phyloP scores from a whole-genome alignment of 2,329 filamentous ascomycete genomes.

The Ceratocystis variospora region DNA sequence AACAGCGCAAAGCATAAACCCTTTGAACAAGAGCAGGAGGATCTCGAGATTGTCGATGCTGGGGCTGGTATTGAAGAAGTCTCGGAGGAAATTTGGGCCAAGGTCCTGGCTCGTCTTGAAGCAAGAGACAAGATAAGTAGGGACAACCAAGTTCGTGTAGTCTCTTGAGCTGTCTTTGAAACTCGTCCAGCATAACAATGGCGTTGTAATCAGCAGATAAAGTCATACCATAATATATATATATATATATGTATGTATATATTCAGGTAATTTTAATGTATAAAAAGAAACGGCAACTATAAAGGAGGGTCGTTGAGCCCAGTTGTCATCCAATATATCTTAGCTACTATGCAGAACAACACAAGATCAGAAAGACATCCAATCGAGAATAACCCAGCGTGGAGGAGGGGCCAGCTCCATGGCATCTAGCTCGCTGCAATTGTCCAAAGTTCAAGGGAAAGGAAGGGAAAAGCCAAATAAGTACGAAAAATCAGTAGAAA shows the following conservation, averaged over 20 bases:
- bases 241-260: too few relatives aligned
- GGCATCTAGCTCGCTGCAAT: background rate
- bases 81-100: conserved; percentile 40
- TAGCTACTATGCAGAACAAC: background rate
- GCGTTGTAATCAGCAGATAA: too few relatives aligned
- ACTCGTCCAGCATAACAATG: background rate
- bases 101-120: conserved; percentile 35
- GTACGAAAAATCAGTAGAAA: conserved; percentile 3
- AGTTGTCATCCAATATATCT: background rate
- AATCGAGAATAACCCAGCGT: background rate
- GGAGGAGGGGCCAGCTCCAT: background rate
- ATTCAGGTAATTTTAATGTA: background rate
- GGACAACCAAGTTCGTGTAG: conserved; percentile 33
- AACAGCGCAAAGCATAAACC: conserved; percentile 18
- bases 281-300: background rate
- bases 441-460: background rate
- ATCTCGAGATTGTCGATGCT: conserved; percentile 42
- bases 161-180: conserved; percentile 22
- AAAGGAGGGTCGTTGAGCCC: conserved; percentile 2
- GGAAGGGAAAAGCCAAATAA: background rate
- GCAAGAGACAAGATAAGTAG: conserved; percentile 38
- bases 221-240: too few relatives aligned
- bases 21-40: conserved; percentile 39
- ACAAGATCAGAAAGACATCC: background rate
- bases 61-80: conserved; percentile 43